Evolutionary conservation across 2,329 filamentous ascomycete species (phyloP), one percentile per base, ranked within the genome.

Genomic region (Tricladium varicosporioides): DNA sequence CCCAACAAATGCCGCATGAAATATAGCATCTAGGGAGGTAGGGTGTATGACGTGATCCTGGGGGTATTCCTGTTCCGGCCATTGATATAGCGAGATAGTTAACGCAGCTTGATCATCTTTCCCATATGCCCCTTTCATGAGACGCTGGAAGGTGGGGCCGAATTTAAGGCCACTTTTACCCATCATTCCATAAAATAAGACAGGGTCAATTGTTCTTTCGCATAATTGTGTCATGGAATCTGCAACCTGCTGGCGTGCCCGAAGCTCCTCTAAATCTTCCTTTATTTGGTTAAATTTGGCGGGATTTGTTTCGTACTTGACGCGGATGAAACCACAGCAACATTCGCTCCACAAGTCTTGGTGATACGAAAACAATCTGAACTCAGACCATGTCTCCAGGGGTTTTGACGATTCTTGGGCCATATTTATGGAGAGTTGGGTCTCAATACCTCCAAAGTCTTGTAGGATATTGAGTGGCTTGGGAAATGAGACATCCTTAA

Each of bases 401-500:
- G 13, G 48, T n/a, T 36, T 19, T 5, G 31, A 19, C 13, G 15
- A 15, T 46, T 10, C 15, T 45, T n/a, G n/a, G 33, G 11, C 8
- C 10, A 33, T 5, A n/a, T 33, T 31, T 19, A 51, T 31, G 13
- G 3, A 51, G 31, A 51, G 10, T n/a, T 42, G 9, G 5, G 48
- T 43, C 18, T 51, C 48, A 11, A 51, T n/a, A 42, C 48, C 31
- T 14, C 10, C 31, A 9, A 7, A 5, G n/a, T 27, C 9, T 40
- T 18, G 16, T 2, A 71, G 69, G 5, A 80, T 70, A 0, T 79
- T 69, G 18, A 79, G 69, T 0, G 78, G 76, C 46, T 75, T 73
- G n/a, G 72, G 69, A 33, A 80, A 73, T 5, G 69, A 69, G 2
- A 81, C 70, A 44, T 80, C 74, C 14, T 75, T 73, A 10, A 55